A percentile compares a stretch with the other conserved stretches of the same genome.
These are phyloP conservation scores for Samsoniella hepiali DNA, from an alignment of 2,329 filamentous ascomycete genomes.

Conservation along the genomic window DNA sequence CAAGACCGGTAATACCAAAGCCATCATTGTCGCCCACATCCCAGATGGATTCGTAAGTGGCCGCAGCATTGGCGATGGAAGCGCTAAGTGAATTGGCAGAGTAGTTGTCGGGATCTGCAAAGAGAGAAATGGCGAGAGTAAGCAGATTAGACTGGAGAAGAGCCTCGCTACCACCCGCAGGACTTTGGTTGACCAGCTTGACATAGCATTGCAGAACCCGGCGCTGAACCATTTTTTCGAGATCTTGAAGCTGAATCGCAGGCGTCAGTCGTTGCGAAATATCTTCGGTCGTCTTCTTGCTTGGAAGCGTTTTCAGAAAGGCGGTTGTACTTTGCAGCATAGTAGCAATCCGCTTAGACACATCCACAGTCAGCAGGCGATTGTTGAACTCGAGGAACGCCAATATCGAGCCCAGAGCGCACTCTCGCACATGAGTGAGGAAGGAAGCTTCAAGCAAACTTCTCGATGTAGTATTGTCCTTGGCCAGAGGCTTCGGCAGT, in stretches of 20 bases:
- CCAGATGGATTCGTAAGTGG: constrained; percentile 91
- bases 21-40: constrained; percentile 92
- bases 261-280: constrained; percentile 78
- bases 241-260: constrained; percentile 81
- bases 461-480: constrained; percentile 81
- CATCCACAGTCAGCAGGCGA: constrained; percentile 85
- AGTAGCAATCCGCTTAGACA: constrained; percentile 84
- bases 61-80: constrained; percentile 85
- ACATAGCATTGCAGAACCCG: constrained; percentile 94
- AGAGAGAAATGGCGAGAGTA: constrained; percentile 83
- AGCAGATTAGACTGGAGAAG: constrained; percentile 88
- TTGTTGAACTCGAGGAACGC: constrained; percentile 93
- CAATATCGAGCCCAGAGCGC: constrained; percentile 84
- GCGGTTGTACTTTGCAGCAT: constrained; percentile 95
- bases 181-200: constrained; percentile 83
- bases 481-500: constrained; percentile 87
- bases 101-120: constrained; percentile 90
- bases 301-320: constrained; percentile 81
- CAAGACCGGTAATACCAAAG: constrained; percentile 85
- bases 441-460: constrained; percentile 89
- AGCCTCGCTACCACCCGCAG: constrained; percentile 78
- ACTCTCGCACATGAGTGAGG: constrained; percentile 90
- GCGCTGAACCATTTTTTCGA: constrained; percentile 88
- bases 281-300: constrained; percentile 83
- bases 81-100: constrained; percentile 80